phyloP scores from a whole-genome alignment of 805 yeast species.

The Starmerella etchellsii region DNA sequence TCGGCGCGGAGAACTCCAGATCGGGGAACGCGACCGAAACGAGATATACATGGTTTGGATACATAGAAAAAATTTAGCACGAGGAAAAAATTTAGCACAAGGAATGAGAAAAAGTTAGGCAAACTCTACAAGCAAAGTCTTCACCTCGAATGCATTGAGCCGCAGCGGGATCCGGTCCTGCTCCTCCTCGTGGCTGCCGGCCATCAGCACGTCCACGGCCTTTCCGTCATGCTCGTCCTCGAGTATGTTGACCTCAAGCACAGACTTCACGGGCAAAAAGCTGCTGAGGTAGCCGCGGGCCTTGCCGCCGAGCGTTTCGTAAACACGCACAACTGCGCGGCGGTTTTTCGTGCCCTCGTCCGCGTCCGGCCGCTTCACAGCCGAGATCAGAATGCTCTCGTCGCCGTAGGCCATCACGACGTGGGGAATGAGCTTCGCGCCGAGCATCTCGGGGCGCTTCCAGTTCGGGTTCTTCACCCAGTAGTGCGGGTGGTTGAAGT shows the following conservation, averaged over 20 bases:
- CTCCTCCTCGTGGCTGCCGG: slow-evolving; percentile 13
- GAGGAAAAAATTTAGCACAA: too few species aligned
- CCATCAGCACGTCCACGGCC: slow-evolving; percentile 22
- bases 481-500: slow-evolving; percentile 50
- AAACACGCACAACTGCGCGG: slow-evolving; percentile 57
- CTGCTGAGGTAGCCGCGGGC: slow-evolving; percentile 41
- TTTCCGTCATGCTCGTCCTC: slow-evolving; percentile 29
- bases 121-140: slow-evolving; percentile 40
- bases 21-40: too few species aligned
- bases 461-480: slow-evolving; percentile 10
- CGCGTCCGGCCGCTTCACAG: slow-evolving; percentile 78
- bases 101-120: too few species aligned
- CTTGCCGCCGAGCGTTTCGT: slow-evolving; percentile 80
- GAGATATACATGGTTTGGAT: too few species aligned
- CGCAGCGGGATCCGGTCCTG: slow-evolving; percentile 26
- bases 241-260: slow-evolving; percentile 35
- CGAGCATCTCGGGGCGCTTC: slow-evolving; percentile 7
- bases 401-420: slow-evolving; percentile 32
- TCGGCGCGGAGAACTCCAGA: too few species aligned
- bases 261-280: slow-evolving; percentile 38
- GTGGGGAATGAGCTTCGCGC: slow-evolving; percentile 8
- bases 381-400: slow-evolving; percentile 51
- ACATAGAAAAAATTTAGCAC: too few species aligned
- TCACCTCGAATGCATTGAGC: slow-evolving; percentile 70
- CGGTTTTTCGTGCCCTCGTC: slow-evolving; percentile 43